Base-by-base conservation (phyloP, 1,284 basidiomycete species). In the Tilletiaria anomala region DNA sequence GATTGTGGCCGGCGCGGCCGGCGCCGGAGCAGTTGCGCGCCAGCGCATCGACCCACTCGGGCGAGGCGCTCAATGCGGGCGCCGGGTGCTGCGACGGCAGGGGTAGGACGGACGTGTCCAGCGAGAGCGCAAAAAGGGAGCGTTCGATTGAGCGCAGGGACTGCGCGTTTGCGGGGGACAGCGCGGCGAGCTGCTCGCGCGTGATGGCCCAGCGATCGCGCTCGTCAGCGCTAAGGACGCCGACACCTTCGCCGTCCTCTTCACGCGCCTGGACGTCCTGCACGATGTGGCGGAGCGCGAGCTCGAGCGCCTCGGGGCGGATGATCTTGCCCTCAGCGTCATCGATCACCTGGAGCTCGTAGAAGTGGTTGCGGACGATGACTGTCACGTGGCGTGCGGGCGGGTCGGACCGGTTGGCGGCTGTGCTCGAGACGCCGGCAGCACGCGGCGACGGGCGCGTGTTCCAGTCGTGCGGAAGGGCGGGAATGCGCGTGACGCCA, bases 121-220 rank as follows among this genome's bases (percentile, higher is more conserved):
- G 70, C 23, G 70, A 71, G 33, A 97, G 72, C 5, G 74, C 77
- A 65, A 96, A 78, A 35, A 87, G 70, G n/a, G 80, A 80, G 35
- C 78, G 72, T 40, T 82, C 75, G 56, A 91, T 78, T 12, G 73
- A 72, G 43, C 75, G 69, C 38, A 84, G 71, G 1, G 72, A 74
- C 23, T 69, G 54, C 19, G 71, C 71, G 68, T 93, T 94, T 16
- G 57, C 52, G 0, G 78, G 75, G 2, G 80, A 80, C 19, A 85
- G 69, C 2, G 75, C 71, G 4, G 83, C 69, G 5, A 93, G 75
- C 50, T 81, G 72, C 58, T 77, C 70, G 32, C 83, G 75, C 53
- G 84, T 82, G 79, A 76, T 70, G 14, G 83, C 76, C 89, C 89
- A 96, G 10, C 65, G 72, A 68, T 93, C 84, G 51, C 89, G 73